A percentile compares a stretch with the other conserved stretches of the same genome.
phyloP scores from a whole-genome alignment of 2,329 filamentous ascomycete genomes.

The Alternaria arbusti region DNA sequence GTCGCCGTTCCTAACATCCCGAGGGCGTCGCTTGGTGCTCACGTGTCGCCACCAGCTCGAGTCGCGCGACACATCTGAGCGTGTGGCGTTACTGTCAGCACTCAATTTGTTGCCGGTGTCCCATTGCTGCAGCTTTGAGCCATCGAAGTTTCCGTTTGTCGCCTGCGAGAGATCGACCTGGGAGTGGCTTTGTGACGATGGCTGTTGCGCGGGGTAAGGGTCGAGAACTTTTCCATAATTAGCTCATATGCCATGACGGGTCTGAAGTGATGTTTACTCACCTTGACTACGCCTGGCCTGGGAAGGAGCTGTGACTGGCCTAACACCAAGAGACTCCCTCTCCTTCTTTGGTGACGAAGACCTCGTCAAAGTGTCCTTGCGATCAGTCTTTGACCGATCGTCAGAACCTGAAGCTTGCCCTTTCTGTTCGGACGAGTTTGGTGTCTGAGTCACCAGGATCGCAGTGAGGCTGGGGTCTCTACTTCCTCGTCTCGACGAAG shows the following conservation, averaged over 20 bases:
- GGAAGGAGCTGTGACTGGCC: slow-evolving; percentile 47
- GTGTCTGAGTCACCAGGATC: slow-evolving; percentile 48
- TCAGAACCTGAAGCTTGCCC: slow-evolving; percentile 19
- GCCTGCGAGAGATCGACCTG: slow-evolving; percentile 42
- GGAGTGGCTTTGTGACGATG: slow-evolving; percentile 43
- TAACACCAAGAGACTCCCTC: slow-evolving; percentile 19
- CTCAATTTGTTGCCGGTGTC: slow-evolving; percentile 37
- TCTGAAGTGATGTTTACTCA: slow-evolving; percentile 31
- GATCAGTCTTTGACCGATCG: slow-evolving; percentile 27
- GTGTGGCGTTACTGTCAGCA: slow-evolving; percentile 37
- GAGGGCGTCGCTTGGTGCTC: slow-evolving; percentile 35
- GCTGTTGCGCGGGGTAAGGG: slow-evolving; percentile 38
- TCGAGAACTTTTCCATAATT: slow-evolving; percentile 29
- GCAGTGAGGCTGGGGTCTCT: slow-evolving; percentile 49
- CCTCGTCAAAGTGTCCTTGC: slow-evolving; percentile 40
- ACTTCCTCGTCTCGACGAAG: slow-evolving; percentile 46
- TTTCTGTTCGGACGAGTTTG: slow-evolving; percentile 37
- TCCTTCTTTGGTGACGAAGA: slow-evolving; percentile 37
- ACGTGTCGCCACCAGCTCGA: slow-evolving; percentile 46
- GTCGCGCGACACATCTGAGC: slow-evolving; percentile 41
- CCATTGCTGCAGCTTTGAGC: slow-evolving; percentile 41
- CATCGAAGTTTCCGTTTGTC: slow-evolving; percentile 42
- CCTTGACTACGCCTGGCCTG: slow-evolving; percentile 42
- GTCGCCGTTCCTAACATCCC: slow-evolving; percentile 41
- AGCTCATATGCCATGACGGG: slow-evolving; percentile 14